phyloP scores from a whole-genome alignment of 768 basidiomycete species.

The Xerocomellus dryophilus region DNA sequence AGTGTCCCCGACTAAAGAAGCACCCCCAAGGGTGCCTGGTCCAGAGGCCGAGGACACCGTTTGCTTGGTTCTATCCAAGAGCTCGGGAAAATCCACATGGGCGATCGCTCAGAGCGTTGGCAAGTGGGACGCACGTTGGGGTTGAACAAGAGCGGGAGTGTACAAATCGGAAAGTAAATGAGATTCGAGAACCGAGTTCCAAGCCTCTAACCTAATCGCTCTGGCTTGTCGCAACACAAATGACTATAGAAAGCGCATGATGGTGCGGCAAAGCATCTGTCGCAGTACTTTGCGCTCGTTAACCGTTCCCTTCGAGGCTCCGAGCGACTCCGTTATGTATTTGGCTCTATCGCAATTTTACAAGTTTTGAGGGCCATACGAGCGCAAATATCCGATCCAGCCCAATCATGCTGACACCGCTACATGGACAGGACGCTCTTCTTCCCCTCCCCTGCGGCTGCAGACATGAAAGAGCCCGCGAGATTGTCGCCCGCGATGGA shows the following conservation, averaged over 20 bases:
- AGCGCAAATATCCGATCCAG: too few relatives aligned
- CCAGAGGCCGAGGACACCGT: slow-evolving; percentile 54
- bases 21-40: slow-evolving; percentile 42
- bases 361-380: too few relatives aligned
- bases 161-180: slow-evolving; percentile 42
- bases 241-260: slow-evolving; percentile 33
- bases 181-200: slow-evolving; percentile 14
- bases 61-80: slow-evolving; percentile 39
- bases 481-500: too few relatives aligned
- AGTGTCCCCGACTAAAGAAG: slow-evolving; percentile 18
- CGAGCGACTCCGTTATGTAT: too few relatives aligned
- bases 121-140: slow-evolving; percentile 42
- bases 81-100: slow-evolving; percentile 32
- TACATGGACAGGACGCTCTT: too few relatives aligned
- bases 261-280: slow-evolving; percentile 32
- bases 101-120: slow-evolving; percentile 44
- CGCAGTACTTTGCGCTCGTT: slow-evolving; percentile 24
- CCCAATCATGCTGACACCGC: too few relatives aligned
- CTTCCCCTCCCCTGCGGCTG: too few relatives aligned
- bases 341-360: too few relatives aligned
- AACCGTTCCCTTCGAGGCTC: too few relatives aligned
- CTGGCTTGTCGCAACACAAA: slow-evolving; percentile 29
- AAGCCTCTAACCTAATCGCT: slow-evolving; percentile 33
- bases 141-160: slow-evolving; percentile 33
- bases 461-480: too few relatives aligned